Conservation (phyloP, 352 stramenopile species). For the Phytophthora pistaciae region DNA sequence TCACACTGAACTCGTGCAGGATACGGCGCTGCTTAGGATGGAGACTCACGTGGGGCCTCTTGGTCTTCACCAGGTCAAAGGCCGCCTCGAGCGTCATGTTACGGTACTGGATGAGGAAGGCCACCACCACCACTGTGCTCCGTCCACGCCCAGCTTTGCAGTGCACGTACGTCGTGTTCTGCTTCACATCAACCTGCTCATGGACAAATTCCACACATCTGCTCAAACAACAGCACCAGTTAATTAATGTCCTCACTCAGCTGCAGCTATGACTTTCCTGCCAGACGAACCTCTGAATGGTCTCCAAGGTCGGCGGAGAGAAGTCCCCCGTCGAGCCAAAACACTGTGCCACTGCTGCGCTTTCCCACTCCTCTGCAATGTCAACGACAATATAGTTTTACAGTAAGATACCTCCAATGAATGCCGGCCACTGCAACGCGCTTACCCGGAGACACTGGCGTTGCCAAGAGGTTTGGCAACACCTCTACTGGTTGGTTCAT, state of each 20-base stretch:
- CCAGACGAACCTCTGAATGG: slow-evolving; percentile 48
- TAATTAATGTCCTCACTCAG: neutral
- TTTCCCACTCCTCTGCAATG: slow-evolving; percentile 62
- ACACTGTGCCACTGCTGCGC: slow-evolving; percentile 58
- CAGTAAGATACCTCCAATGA: neutral
- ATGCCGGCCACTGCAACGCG: neutral
- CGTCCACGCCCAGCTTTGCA: slow-evolving; percentile 83
- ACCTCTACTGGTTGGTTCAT: slow-evolving; percentile 83
- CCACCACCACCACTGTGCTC: slow-evolving; percentile 78
- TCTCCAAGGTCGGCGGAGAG: slow-evolving; percentile 69
- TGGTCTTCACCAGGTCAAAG: slow-evolving; percentile 57
- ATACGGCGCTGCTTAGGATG: slow-evolving; percentile 68
- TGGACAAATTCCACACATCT: slow-evolving; percentile 75
- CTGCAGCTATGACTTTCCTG: neutral
- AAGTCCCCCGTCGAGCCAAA: slow-evolving; percentile 78
- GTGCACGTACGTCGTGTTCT: slow-evolving; percentile 81
- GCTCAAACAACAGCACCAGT: neutral
- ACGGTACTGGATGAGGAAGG: slow-evolving; percentile 74
- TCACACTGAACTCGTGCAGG: slow-evolving; percentile 48
- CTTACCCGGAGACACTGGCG: slow-evolving; percentile 66
- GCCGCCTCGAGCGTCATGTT: slow-evolving; percentile 64
- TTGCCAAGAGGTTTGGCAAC: slow-evolving; percentile 69
- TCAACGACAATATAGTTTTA: neutral
- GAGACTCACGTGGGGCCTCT: slow-evolving; percentile 73
- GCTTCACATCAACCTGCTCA: slow-evolving; percentile 54